Base-by-base conservation (phyloP, 164 flowering plant species). In the Vitis amurensis region DNA sequence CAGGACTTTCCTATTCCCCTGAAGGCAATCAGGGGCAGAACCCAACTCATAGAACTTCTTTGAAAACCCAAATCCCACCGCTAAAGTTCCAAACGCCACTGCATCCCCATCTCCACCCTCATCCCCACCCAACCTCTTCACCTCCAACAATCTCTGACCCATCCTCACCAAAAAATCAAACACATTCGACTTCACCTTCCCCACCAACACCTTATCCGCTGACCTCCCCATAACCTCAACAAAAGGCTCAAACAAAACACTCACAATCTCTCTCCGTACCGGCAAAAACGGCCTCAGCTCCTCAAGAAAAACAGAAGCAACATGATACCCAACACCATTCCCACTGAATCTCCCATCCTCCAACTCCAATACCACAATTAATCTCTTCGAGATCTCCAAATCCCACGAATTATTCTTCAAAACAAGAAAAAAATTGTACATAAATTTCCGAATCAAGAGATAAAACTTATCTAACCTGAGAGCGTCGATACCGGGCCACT, bases 401-500 rank as follows among this genome's bases (percentile, higher is more conserved):
- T 84, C 92, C 96, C 98, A 95, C 0, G 71, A 69, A 52, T 70
- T 73, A 31, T 74, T 83, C 75, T 75, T 85, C 79, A 92, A 44
- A 12, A 89, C 17, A 30, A 56, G 57, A 60, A 95, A 90, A 37
- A 78, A 49, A 44, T 70, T 51, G 57, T 72, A 72, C 55, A 95
- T 4, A 71, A 95, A 91, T 55, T 80, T 78, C 4, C 99, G 79
- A 70, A 90, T 83, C 69, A 91, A 69, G 11, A 89, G 78, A 60
- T 92, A 95, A 64, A 90, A 95, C 85, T 95, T 95, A 68, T 95
- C 99, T 53, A 95, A 74, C 81, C 99, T 76, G 44, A 88, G 76
- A 19, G 57, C 71, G 61, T 95, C 99, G 66, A 95, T 92, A 0
- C 99, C 94, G 58, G 86, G 17, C 99, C 99, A 95, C 75, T 95